Percentiles rank a stretch among this genome's conserved stretches.
phyloP scores from a whole-genome alignment of 2,329 filamentous ascomycete species.

The Epichloe festucae region DNA sequence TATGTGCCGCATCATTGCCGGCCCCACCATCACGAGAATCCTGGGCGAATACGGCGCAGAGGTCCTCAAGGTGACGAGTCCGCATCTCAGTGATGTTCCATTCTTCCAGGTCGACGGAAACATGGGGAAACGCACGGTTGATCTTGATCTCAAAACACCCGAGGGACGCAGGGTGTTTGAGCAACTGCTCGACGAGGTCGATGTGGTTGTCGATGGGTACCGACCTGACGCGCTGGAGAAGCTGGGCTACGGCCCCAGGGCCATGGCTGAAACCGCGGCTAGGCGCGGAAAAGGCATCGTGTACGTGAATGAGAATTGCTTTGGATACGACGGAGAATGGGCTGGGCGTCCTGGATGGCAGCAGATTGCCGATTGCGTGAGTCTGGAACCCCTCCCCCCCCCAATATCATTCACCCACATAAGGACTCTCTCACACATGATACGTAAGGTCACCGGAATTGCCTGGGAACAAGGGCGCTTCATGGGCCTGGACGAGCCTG shows the following conservation, averaged over 20 bases:
- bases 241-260: constrained; percentile 48
- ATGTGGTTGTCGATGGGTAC: constrained; percentile 56
- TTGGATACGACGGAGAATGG: constrained; percentile 50
- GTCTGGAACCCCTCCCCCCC: background rate
- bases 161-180: constrained; percentile 44
- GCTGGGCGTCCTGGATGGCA: constrained; percentile 54
- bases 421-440: no score
- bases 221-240: constrained; percentile 51
- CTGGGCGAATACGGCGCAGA: constrained; percentile 65
- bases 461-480: constrained; percentile 50
- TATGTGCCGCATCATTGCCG: constrained; percentile 62
- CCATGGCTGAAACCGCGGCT: constrained; percentile 37
- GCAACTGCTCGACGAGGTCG: constrained; percentile 44
- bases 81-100: constrained; percentile 54
- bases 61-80: constrained; percentile 59
- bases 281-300: constrained; percentile 48
- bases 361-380: constrained; percentile 53
- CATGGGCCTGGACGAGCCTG: constrained; percentile 48
- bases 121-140: constrained; percentile 54
- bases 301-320: constrained; percentile 61
- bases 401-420: no score
- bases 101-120: constrained; percentile 64
- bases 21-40: constrained; percentile 57
- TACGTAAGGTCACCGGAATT: constrained; percentile 33
- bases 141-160: constrained; percentile 46